phyloP scores from a whole-genome alignment of 495 filamentous ascomycete genomes.

The Xeromyces bisporus region DNA sequence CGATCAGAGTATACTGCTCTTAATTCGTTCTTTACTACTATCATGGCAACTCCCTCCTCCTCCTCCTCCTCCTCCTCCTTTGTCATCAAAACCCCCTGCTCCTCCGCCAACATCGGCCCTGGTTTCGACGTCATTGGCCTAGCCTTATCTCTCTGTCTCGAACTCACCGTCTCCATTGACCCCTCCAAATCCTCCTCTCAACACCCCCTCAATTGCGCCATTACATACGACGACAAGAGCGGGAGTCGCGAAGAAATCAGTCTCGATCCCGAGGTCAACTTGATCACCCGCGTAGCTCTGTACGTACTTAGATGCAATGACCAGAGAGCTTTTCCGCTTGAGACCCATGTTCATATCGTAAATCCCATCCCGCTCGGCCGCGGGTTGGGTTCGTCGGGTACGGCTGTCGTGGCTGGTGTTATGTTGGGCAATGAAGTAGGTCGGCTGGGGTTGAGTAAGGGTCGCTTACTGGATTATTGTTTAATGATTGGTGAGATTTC shows the following conservation, averaged over 20 bases:
- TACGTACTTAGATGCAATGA: slow-evolving; percentile 87
- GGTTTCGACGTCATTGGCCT: slow-evolving; percentile 96
- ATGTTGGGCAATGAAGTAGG: slow-evolving; percentile 82
- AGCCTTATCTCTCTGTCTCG: slow-evolving; percentile 77
- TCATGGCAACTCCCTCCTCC: not conserved
- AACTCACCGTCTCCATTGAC: slow-evolving; percentile 60
- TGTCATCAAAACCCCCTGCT: slow-evolving; percentile 58
- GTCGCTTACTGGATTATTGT: slow-evolving; percentile 81
- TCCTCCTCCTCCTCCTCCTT: slow-evolving; percentile 32
- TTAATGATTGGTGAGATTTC: slow-evolving; percentile 60
- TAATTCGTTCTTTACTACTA: not conserved
- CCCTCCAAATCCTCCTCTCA: slow-evolving; percentile 30
- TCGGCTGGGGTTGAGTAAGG: slow-evolving; percentile 57
- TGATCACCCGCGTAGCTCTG: slow-evolving; percentile 78
- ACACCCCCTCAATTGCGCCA: slow-evolving; percentile 62
- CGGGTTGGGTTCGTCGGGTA: slow-evolving; percentile 81
- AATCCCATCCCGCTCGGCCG: slow-evolving; percentile 87
- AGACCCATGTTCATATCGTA: slow-evolving; percentile 81
- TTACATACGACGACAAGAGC: slow-evolving; percentile 77
- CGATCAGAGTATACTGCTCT: not conserved
- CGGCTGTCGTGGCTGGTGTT: slow-evolving; percentile 87
- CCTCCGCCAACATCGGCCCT: slow-evolving; percentile 88
- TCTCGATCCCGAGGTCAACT: slow-evolving; percentile 61
- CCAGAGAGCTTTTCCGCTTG: slow-evolving; percentile 59
- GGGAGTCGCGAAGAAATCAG: slow-evolving; percentile 57